Evolutionary conservation across 306 rosid genomes (phyloP).

Genomic region (Canavalia ensiformis): DNA sequence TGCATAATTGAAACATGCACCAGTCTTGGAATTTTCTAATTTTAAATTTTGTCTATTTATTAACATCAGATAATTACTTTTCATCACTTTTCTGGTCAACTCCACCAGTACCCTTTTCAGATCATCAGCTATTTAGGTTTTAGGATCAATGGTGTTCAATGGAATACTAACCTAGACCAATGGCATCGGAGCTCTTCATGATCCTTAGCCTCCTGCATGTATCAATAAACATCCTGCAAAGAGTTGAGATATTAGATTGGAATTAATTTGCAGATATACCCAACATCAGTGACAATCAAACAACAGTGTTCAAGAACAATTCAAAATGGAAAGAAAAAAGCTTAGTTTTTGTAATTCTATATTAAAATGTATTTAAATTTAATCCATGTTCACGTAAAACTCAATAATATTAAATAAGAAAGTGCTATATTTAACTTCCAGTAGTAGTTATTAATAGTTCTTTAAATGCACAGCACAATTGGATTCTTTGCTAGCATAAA

Average conservation of each 20-base stretch:
- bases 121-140: slow-evolving; percentile 13
- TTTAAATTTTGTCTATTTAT: not conserved
- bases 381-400: not conserved
- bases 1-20: slow-evolving; percentile 1
- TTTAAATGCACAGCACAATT: not conserved
- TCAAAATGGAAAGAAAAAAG: slow-evolving; percentile 15
- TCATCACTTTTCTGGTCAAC: not conserved
- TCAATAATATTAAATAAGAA: not conserved
- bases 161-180: slow-evolving; percentile 78
- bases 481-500: not conserved
- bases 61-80: not conserved
- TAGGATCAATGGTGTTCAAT: slow-evolving; percentile 9
- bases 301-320: not conserved
- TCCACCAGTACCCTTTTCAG: not conserved
- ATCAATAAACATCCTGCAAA: slow-evolving; percentile 83
- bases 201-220: slow-evolving; percentile 91
- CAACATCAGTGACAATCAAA: slow-evolving; percentile 10
- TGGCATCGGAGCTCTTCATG: slow-evolving; percentile 96
- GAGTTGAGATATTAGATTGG: slow-evolving; percentile 37
- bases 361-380: not conserved
- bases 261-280: slow-evolving; percentile 22
- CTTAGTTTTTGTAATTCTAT: not conserved
- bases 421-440: slow-evolving; percentile 6
- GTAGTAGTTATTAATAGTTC: not conserved
- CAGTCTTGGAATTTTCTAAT: slow-evolving; percentile 3